Evolutionary conservation across 768 basidiomycete species (phyloP).

Genomic region (Phylloporus scabripes): DNA sequence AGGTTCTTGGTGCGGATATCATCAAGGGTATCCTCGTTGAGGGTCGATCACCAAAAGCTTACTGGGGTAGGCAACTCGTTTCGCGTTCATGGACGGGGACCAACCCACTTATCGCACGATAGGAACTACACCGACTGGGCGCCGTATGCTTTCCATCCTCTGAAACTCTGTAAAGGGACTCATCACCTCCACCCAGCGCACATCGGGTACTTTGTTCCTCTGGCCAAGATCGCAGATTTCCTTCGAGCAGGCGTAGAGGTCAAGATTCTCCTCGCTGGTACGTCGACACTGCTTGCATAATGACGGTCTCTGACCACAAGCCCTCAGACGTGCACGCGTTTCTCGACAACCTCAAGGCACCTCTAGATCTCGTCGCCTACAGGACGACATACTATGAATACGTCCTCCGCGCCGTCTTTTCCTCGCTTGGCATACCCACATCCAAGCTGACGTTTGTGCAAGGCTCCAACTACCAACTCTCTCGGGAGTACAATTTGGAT

Average conservation of each 20-base stretch:
- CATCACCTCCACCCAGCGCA: conserved; percentile 55
- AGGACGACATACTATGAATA: conserved; percentile 88
- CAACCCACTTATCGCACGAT: conserved; percentile 3
- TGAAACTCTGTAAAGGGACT: not conserved
- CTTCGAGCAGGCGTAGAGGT: conserved; percentile 88
- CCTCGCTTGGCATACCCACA: conserved; percentile 85
- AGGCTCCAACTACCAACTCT: conserved; percentile 91
- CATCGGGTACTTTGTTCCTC: conserved; percentile 93
- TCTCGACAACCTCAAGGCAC: conserved; percentile 95
- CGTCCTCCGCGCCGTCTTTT: conserved; percentile 77
- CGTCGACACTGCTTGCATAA: conserved; percentile 5
- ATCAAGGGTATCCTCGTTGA: conserved; percentile 79
- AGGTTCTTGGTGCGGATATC: conserved; percentile 79
- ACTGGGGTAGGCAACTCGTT: conserved; percentile 70
- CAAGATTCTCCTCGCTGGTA: conserved; percentile 76
- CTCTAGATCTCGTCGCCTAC: conserved; percentile 82
- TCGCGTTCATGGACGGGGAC: not conserved
- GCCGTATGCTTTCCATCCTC: conserved; percentile 58
- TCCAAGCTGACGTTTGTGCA: conserved; percentile 77
- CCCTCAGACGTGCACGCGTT: conserved; percentile 87
- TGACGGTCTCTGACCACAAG: not conserved
- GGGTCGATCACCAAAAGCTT: conserved; percentile 72
- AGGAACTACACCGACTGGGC: conserved; percentile 92
- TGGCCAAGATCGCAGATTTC: conserved; percentile 96
- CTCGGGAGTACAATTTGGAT: conserved; percentile 88